Evolutionary conservation across 768 basidiomycete species (phyloP).

Genomic region (Tulasnella sp.): DNA sequence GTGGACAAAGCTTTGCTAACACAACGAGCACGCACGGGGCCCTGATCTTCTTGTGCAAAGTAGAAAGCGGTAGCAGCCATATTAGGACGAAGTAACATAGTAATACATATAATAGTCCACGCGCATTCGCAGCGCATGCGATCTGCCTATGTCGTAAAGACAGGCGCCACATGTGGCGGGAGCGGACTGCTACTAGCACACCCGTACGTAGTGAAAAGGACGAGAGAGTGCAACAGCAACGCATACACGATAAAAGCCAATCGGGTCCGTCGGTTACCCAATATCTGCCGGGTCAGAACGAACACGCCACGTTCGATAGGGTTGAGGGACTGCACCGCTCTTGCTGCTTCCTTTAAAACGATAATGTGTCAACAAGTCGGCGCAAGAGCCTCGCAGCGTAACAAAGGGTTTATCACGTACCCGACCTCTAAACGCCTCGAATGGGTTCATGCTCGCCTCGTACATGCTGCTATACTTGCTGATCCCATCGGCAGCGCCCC

Average conservation of each 20-base stretch:
- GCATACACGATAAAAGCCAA: constrained; percentile 86
- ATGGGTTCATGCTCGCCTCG: constrained; percentile 96
- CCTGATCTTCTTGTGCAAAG: too few relatives aligned
- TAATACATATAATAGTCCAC: constrained; percentile 2
- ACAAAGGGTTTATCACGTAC: constrained; percentile 46
- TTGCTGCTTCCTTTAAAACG: constrained; percentile 98
- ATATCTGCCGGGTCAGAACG: constrained; percentile 68
- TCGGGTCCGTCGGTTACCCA: constrained; percentile 83
- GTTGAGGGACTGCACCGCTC: constrained; percentile 84
- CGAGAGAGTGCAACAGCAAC: constrained; percentile 62
- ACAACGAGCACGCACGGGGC: not conserved
- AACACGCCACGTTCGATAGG: constrained; percentile 84
- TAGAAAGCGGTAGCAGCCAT: not conserved
- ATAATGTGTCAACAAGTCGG: constrained; percentile 1
- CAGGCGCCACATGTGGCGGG: constrained; percentile 2
- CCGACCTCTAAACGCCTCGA: constrained; percentile 91
- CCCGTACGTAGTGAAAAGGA: constrained; percentile 68
- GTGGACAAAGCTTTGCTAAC: constrained; percentile 52
- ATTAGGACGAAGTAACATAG: not conserved
- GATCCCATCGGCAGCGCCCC: constrained; percentile 62
- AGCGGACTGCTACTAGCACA: constrained; percentile 28
- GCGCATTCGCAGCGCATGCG: not conserved
- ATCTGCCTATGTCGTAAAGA: not conserved
- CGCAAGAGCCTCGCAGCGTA: not conserved
- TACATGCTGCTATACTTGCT: constrained; percentile 85